These are phyloP conservation scores for Hypomontagnella submonticulosa DNA, from an alignment of 495 filamentous ascomycete genomes.

Conservation along the genomic window DNA sequence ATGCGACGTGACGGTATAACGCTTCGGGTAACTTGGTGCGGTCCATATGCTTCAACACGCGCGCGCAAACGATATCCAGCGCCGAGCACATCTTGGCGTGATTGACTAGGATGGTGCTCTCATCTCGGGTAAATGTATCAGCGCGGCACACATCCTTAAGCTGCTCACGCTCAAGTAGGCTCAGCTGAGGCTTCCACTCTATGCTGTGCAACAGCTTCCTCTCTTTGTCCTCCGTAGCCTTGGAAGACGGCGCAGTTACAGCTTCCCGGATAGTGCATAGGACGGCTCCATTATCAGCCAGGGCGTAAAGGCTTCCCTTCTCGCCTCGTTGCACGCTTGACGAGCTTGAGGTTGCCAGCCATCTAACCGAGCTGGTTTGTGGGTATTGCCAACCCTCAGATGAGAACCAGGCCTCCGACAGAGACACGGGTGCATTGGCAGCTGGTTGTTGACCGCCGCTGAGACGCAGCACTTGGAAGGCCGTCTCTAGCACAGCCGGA, in stretches of 20 bases:
- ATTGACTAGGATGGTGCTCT: conserved; percentile 6
- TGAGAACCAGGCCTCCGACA: conserved; percentile 38
- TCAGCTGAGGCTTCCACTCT: conserved; percentile 46
- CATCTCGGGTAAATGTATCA: conserved; percentile 10
- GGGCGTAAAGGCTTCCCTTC: conserved; percentile 24
- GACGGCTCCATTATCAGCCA: conserved; percentile 27
- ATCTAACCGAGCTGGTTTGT: conserved; percentile 16
- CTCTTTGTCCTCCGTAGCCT: neutral
- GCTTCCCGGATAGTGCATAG: conserved; percentile 23
- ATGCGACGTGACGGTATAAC: conserved; percentile 13
- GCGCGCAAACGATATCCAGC: conserved; percentile 10
- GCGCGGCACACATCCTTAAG: conserved; percentile 16
- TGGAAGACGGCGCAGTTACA: conserved; percentile 13
- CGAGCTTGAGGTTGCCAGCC: conserved; percentile 15
- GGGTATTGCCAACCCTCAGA: conserved; percentile 37
- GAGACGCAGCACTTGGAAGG: conserved; percentile 45
- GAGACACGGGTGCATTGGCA: conserved; percentile 23
- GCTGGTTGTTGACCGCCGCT: conserved; percentile 17
- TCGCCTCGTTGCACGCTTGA: conserved; percentile 1
- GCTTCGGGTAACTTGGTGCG: conserved; percentile 5
- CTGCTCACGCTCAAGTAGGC: conserved; percentile 24
- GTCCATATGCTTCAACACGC: conserved; percentile 1
- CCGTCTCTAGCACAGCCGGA: conserved; percentile 50
- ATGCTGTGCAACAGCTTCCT: conserved; percentile 37
- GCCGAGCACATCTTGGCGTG: conserved; percentile 17